Conservation (phyloP, 352 stramenopile species). For the Phytophthora palmivora region DNA sequence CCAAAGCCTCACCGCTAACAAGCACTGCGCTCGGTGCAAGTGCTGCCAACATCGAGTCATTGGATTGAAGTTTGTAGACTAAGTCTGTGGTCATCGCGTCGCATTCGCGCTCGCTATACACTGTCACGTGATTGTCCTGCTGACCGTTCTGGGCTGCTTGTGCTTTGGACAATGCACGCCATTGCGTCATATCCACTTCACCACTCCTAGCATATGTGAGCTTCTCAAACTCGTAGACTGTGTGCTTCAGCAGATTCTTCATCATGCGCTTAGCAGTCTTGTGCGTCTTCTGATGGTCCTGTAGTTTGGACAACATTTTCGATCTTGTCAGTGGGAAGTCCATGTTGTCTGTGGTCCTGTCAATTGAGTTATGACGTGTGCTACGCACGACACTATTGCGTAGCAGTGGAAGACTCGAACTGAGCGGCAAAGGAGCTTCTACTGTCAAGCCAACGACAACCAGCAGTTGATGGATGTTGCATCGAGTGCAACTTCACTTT, state of each 20-base stretch:
- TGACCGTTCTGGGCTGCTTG: constrained; percentile 22
- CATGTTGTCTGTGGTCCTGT: constrained; percentile 16
- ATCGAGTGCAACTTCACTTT: constrained; percentile 8
- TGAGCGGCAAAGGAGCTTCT: constrained; percentile 22
- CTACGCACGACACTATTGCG: neutral
- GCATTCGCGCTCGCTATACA: constrained; percentile 29
- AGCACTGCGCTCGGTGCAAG: constrained; percentile 31
- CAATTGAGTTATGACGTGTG: constrained; percentile 5
- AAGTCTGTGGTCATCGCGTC: constrained; percentile 22
- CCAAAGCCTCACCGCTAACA: constrained; percentile 36
- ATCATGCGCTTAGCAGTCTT: constrained; percentile 39
- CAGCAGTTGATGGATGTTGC: neutral
- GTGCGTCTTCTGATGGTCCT: constrained; percentile 20
- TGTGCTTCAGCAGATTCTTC: constrained; percentile 37
- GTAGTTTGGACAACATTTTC: constrained; percentile 38
- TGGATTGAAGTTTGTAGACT: constrained; percentile 11
- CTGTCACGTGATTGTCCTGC: constrained; percentile 17
- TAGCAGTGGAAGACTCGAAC: neutral
- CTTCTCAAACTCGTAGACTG: constrained; percentile 28
- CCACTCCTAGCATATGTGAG: constrained; percentile 25
- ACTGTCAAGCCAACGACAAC: too few species aligned
- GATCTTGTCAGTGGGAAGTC: constrained; percentile 43
- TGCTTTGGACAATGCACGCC: constrained; percentile 27
- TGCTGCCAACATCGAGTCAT: constrained; percentile 15
- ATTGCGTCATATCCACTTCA: constrained; percentile 33